Evolutionary conservation across 75 land plant genomes (phyloP).

Genomic region (Sequoiadendron giganteum): DNA sequence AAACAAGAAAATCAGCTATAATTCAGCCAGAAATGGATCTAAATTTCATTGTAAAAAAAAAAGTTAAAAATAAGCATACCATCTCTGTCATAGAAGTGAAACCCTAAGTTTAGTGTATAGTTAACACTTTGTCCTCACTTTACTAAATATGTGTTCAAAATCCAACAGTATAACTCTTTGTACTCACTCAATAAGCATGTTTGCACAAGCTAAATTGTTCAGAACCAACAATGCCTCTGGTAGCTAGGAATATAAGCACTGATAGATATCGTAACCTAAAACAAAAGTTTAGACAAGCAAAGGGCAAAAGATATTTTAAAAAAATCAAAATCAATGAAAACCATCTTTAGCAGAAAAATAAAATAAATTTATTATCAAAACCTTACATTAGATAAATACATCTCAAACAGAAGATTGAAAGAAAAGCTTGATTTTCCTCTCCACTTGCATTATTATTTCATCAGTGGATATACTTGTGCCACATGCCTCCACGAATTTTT

Average conservation of each 20-base stretch:
- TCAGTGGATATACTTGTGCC: background rate
- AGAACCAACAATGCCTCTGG: background rate
- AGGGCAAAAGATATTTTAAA: no score
- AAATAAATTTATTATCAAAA: background rate
- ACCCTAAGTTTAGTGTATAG: no score
- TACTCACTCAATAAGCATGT: no score
- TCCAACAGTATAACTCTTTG: no score
- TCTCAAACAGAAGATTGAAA: constrained; percentile 1
- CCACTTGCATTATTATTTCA: background rate
- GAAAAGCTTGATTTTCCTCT: background rate
- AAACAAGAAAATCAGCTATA: no score
- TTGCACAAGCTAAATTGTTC: no score
- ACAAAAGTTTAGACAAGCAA: background rate
- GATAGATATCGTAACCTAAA: background rate
- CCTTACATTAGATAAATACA: background rate
- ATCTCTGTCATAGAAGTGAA: no score
- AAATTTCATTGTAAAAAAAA: no score
- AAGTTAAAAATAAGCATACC: no score
- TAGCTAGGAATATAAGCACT: background rate
- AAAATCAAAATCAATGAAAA: background rate
- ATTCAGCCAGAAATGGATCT: no score
- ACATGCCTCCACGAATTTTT: background rate
- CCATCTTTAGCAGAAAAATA: background rate
- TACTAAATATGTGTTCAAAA: no score
- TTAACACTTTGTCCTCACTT: no score